A percentile compares a stretch with the other conserved stretches of the same genome.
phyloP scores from a whole-genome alignment of 352 stramenopile genomes.

The Lagenidium giganteum region DNA sequence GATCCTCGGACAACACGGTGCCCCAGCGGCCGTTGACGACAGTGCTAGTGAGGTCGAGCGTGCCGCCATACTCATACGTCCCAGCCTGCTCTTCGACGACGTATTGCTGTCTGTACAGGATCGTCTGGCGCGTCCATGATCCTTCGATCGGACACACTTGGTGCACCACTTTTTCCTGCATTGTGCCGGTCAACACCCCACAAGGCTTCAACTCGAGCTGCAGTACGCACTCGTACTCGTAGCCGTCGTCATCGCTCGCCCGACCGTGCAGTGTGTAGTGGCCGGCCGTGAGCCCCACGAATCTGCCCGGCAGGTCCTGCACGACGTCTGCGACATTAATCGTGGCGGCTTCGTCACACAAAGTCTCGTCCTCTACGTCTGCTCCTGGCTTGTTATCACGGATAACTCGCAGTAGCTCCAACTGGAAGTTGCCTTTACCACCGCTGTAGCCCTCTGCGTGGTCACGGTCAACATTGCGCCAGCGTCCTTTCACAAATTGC shows the following conservation, averaged over 20 bases:
- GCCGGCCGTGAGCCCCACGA: slow-evolving; percentile 52
- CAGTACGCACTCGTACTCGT: slow-evolving; percentile 67
- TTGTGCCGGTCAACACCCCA: slow-evolving; percentile 29
- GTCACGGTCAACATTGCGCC: slow-evolving; percentile 54
- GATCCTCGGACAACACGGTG: slow-evolving; percentile 25
- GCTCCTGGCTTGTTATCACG: neutral
- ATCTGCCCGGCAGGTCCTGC: neutral
- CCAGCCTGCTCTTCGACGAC: slow-evolving; percentile 56
- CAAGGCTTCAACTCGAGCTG: slow-evolving; percentile 30
- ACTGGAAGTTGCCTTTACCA: slow-evolving; percentile 49
- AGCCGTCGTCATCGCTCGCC: slow-evolving; percentile 61
- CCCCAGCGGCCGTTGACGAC: slow-evolving; percentile 42
- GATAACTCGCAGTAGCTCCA: slow-evolving; percentile 19
- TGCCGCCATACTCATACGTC: slow-evolving; percentile 40
- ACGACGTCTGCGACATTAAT: slow-evolving; percentile 10
- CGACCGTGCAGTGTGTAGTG: slow-evolving; percentile 47
- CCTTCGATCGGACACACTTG: slow-evolving; percentile 39
- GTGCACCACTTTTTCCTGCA: slow-evolving; percentile 53
- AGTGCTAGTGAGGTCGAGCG: slow-evolving; percentile 29
- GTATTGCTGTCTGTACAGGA: slow-evolving; percentile 54
- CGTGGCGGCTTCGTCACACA: slow-evolving; percentile 8
- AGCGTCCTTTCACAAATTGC: slow-evolving; percentile 36
- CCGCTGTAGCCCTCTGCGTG: slow-evolving; percentile 41
- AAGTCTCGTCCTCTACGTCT: neutral
- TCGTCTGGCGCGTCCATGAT: slow-evolving; percentile 20